Base-by-base conservation (phyloP, 164 flowering plant genomes). In the Pachysandra terminalis region DNA sequence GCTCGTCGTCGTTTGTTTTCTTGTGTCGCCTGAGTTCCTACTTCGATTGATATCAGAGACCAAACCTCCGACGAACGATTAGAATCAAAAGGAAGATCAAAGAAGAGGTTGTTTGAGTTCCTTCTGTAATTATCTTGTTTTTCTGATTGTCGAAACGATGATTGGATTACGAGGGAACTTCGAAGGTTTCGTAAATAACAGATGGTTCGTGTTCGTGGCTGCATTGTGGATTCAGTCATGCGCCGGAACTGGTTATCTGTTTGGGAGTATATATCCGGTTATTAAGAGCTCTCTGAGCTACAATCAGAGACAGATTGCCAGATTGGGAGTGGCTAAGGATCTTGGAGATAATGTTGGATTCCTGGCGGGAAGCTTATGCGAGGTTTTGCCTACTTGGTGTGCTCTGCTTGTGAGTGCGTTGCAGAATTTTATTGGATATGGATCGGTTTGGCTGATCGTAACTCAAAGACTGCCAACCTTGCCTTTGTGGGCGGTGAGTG, bases 341-440 rank as follows among this genome's bases (percentile, higher is more conserved):
- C 82, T 96, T n/a, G 99, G 99, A 0, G 99, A 90, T 68, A 87
- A 93, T 75, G 90, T 96, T 69, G 99, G 99, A 9, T 88, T 96
- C 66, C 75, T 90, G 40, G 89, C 97, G 37, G 99, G 87, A n/a
- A 84, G 71, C 71, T 72, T 93, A 71, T 83, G 81, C 57, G 99
- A 91, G 86, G 35, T 86, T 41, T 75, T 93, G 83, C 99, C 99
- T 6, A 9, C 90, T 41, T 96, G 98, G 98, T 97, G 76, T 52
- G 85, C 85, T 77, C 70, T 93, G 32, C 77, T 91, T 37, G 81
- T 96, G 25, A 98, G 99, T 71, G 96, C 86, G 60, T 0, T 85
- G 12, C 87, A 85, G 90, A 96, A 96, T 73, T 75, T 96, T 63
- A 48, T 91, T 77, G 99, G 99, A 2, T 93, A 96, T 77, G 98